phyloP scores from a whole-genome alignment of 2,329 filamentous ascomycete genomes.

The Aureobasidium sp. region DNA sequence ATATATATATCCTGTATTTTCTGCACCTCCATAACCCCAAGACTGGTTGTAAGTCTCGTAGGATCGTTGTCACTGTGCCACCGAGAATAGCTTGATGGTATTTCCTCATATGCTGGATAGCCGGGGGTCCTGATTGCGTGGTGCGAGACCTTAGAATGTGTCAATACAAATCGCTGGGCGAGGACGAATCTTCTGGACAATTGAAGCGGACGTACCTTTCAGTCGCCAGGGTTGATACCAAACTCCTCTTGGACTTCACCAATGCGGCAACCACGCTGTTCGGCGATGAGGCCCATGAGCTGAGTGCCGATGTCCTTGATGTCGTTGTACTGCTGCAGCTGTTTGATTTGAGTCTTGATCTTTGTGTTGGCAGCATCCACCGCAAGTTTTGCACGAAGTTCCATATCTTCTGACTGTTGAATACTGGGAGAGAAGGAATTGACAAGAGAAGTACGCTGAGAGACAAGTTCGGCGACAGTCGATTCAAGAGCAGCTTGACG shows the following conservation, averaged over 20 bases:
- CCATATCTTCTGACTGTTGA: not conserved
- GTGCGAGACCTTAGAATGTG: not conserved
- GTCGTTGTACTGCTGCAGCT: slow-evolving; percentile 64
- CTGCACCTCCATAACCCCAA: not conserved
- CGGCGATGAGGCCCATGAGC: slow-evolving; percentile 60
- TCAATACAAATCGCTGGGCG: not conserved
- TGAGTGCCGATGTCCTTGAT: slow-evolving; percentile 62
- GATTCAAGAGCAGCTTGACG: slow-evolving; percentile 38
- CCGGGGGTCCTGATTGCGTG: not conserved
- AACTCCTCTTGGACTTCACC: slow-evolving; percentile 44
- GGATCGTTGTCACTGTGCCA: not conserved
- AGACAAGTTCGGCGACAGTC: slow-evolving; percentile 41
- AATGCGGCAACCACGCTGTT: slow-evolving; percentile 52
- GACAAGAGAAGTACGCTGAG: slow-evolving; percentile 35
- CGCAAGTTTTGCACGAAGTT: slow-evolving; percentile 23
- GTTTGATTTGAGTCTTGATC: slow-evolving; percentile 56
- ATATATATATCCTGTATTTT: not conserved
- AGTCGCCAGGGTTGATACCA: slow-evolving; percentile 39
- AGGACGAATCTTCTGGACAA: not conserved
- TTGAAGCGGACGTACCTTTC: slow-evolving; percentile 18
- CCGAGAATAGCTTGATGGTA: not conserved
- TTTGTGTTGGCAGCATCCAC: slow-evolving; percentile 43
- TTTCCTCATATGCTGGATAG: not conserved
- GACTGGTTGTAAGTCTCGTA: too few species aligned
- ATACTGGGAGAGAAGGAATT: slow-evolving; percentile 24